Conservation (phyloP, 192 early-diverging fungal genomes). For the Linnemannia exigua region DNA sequence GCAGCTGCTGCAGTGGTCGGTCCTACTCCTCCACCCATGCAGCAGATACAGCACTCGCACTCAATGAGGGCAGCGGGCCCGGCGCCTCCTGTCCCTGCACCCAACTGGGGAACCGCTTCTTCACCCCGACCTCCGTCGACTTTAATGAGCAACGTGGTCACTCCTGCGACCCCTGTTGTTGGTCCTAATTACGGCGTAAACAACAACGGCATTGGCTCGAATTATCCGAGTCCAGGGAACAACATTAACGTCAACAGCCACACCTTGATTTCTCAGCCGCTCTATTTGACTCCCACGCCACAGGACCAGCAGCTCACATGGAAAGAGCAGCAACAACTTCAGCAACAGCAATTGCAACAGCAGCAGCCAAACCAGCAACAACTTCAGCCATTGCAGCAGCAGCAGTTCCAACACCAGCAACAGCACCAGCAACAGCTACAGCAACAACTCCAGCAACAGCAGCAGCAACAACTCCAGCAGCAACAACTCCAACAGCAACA, state of each 20-base stretch:
- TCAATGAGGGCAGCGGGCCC: neutral
- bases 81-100: neutral
- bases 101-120: neutral
- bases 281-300: neutral
- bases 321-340: slow-evolving; percentile 6
- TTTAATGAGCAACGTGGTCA: neutral
- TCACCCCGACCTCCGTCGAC: neutral
- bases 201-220: neutral
- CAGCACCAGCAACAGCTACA: neutral
- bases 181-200: neutral
- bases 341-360: slow-evolving; percentile 6
- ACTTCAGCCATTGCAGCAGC: neutral
- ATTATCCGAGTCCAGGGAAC: neutral
- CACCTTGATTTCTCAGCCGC: slow-evolving; percentile 1
- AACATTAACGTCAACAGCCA: slow-evolving; percentile 20
- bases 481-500: neutral
- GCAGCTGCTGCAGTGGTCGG: neutral
- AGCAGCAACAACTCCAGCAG: neutral
- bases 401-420: neutral
- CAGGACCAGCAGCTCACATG: neutral
- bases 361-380: slow-evolving; percentile 6
- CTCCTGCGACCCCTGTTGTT: neutral
- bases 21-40: neutral
- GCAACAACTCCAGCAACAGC: neutral
- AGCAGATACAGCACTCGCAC: neutral